Base-by-base conservation (phyloP, 2,329 filamentous ascomycete genomes). In the Paecilomyces sp. region DNA sequence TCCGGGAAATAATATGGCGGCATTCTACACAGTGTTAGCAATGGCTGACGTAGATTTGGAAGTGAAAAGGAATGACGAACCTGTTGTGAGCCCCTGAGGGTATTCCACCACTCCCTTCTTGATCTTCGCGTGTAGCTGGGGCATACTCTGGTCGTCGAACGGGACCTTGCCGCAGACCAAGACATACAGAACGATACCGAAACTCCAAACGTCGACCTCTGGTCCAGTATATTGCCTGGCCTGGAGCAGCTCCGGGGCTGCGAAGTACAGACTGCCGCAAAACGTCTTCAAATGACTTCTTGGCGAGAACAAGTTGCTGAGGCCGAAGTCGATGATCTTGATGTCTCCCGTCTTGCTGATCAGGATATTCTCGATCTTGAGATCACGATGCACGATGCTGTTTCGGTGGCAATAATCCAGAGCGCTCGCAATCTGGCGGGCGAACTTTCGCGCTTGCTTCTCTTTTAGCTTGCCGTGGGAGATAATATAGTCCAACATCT, bases 401-500 rank as follows among this genome's bases (percentile, higher is more conserved):
- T 99, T 97, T 62, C 92, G 87, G 75, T 99, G 94, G 72, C 92
- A 97, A 77, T 97, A 99, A 75, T 99, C 94, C 60, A 99, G 81
- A 33, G 94, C 92, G 71, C 93, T 97, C 34, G 93, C 92, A 65
- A 99, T 97, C 77, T 99, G 94, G 50, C 94, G 89, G 65, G 91
- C 95, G 74, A 99, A 99, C 74, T 97, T 97, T 69, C 94, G 88
- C 8, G 94, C 94, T 76, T 96, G 93, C 77, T 97, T 97, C 79
- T 99, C 94, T 81, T 97, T 97, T 64, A 99, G 81, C 70, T 95
- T 90, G 60, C 93, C 94, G 71, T 99, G 94, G 3, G 92, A 97
- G 72, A 99, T 99, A 74, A 99, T 99, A 77, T 97, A 99, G 79
- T 99, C 94, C 62, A 99, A 86, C 94, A 99, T 97, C 78, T 99